A percentile compares a stretch with the other conserved stretches of the same genome.
Evolutionary conservation across 2,329 filamentous ascomycete genomes (phyloP).

Genomic region (Calonectria pseudoreteaudii): DNA sequence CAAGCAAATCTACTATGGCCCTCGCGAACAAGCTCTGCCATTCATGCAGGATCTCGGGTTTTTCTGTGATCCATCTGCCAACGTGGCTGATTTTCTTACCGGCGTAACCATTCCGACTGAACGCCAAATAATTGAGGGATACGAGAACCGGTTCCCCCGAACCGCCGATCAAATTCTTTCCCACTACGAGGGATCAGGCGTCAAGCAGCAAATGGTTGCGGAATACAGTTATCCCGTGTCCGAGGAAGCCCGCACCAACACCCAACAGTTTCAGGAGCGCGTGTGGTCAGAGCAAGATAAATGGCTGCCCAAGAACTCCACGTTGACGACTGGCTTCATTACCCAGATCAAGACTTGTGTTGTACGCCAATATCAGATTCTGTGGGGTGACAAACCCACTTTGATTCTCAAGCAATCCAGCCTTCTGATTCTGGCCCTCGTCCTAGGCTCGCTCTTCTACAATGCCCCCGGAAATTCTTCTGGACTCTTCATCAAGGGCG

Average conservation of each 20-base stretch:
- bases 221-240: constrained; percentile 69
- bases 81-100: constrained; percentile 74
- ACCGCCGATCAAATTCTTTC: constrained; percentile 56
- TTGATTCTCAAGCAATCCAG: constrained; percentile 72
- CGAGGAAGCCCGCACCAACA: constrained; percentile 59
- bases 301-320: constrained; percentile 63
- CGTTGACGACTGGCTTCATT: constrained; percentile 65
- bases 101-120: constrained; percentile 76
- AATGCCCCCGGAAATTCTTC: constrained; percentile 63
- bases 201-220: constrained; percentile 60
- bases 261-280: constrained; percentile 64
- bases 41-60: constrained; percentile 77
- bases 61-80: constrained; percentile 68
- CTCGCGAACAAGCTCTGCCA: constrained; percentile 65
- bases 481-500: background rate
- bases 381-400: constrained; percentile 73
- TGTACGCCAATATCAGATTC: constrained; percentile 72
- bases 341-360: constrained; percentile 68
- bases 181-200: constrained; percentile 63
- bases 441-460: constrained; percentile 77
- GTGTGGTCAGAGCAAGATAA: constrained; percentile 67
- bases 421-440: constrained; percentile 69
- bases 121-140: constrained; percentile 65
- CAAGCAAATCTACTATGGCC: constrained; percentile 74
- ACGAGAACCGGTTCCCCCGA: constrained; percentile 56